Base-by-base conservation (phyloP, 148 eudicot genomes). In the Spergularia marina region DNA sequence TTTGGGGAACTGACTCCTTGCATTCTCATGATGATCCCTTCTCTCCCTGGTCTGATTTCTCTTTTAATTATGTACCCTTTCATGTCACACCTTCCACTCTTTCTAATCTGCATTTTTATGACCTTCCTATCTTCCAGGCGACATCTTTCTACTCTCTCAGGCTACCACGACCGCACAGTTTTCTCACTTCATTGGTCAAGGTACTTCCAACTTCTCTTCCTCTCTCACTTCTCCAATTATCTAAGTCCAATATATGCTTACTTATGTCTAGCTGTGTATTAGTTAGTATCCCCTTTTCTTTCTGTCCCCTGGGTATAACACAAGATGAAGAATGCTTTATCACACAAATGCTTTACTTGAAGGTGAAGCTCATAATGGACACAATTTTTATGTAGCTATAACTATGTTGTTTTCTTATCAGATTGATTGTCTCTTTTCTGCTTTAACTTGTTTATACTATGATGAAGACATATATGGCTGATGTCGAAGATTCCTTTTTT, bases 111-210 rank as follows among this genome's bases (percentile, higher is more conserved):
- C 10, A 6, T 9, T 44, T 44, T 44, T 44, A 23, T 67, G 68
- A 59, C 70, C 75, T 59, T 75, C 63, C 63, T 65, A 70, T 76
- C 74, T 78, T 55, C 51, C 96, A 92, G 98, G 98, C 84, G 65
- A 49, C 98, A 95, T 80, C 81, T 90, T 62, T 86, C 92, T 85
- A 92, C 96, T 68, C 82, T 95, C 47, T 85, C 96, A 40, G 98
- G 98, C 82, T 92, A 92, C 89, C 97, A 95, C 64, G 90, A 92
- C 81, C 87, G 97, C 62, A 95, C 98, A 49, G 80, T 95, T 71
- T 95, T 90, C 82, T 88, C 97, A 52, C 87, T 88, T 63, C 96
- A 95, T 84, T 92, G 97, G 92, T 95, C 98, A 82, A 91, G 98
- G 97, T 71, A 65, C 21, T 62, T 30, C 73, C 69, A 51, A 61